Evolutionary conservation across 495 filamentous ascomycete genomes (phyloP).

Genomic region (Neurospora discreta): DNA sequence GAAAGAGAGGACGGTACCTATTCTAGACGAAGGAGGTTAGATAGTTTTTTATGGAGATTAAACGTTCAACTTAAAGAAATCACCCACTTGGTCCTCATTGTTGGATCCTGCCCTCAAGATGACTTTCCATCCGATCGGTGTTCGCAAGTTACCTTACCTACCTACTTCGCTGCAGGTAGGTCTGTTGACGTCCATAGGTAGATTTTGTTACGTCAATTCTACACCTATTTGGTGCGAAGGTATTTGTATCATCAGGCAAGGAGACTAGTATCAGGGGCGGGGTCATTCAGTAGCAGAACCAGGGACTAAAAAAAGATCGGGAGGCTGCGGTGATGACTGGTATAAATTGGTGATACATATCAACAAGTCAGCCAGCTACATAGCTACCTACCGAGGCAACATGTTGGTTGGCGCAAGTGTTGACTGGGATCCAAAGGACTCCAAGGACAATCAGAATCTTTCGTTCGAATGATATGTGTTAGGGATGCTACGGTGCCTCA

Average conservation of each 20-base stretch:
- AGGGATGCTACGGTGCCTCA: too few species aligned
- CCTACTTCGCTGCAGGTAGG: background rate
- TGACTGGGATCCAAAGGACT: too few species aligned
- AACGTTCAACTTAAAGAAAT: too few species aligned
- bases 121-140: background rate
- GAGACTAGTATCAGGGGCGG: background rate
- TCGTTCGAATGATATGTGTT: too few species aligned
- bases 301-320: background rate
- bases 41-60: too few species aligned
- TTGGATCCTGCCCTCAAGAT: background rate
- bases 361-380: too few species aligned
- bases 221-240: background rate
- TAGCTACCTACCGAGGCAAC: too few species aligned
- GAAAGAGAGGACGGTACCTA: too few species aligned
- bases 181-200: background rate
- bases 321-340: background rate
- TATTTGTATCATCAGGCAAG: background rate
- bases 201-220: background rate
- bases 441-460: too few species aligned
- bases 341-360: background rate
- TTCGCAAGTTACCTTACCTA: background rate
- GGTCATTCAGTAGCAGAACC: background rate
- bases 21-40: too few species aligned
- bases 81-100: too few species aligned
- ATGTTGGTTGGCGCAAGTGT: too few species aligned